phyloP scores from a whole-genome alignment of 169 alveolate genomes.

The Cryptosporidium tyzzeri region DNA sequence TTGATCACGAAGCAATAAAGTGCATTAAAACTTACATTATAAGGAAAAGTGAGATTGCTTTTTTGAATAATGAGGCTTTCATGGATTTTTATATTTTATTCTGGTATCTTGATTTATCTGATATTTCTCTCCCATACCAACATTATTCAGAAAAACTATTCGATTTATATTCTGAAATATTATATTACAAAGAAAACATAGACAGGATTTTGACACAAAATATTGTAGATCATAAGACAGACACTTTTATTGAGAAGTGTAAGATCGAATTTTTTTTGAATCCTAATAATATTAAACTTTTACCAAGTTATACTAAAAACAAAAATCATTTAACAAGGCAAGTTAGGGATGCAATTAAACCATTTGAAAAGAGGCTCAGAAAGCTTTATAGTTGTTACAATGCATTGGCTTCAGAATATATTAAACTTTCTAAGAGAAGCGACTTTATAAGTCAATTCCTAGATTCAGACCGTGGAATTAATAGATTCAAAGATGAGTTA shows the following conservation, averaged over 20 bases:
- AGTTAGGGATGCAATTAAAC: constrained; percentile 39
- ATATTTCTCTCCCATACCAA: constrained; percentile 35
- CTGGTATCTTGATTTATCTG: constrained; percentile 53
- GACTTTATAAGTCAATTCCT: not conserved
- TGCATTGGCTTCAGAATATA: constrained; percentile 26
- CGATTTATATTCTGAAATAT: constrained; percentile 26
- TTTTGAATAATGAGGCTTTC: constrained; percentile 4
- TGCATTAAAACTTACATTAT: constrained; percentile 15
- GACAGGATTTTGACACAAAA: constrained; percentile 8
- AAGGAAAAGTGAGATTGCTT: not conserved
- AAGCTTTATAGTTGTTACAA: constrained; percentile 8
- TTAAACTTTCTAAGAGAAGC: constrained; percentile 1
- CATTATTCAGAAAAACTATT: constrained; percentile 39
- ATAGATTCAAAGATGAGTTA: not conserved
- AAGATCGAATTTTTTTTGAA: constrained; percentile 10
- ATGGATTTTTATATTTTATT: constrained; percentile 27
- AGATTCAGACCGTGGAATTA: constrained; percentile 3
- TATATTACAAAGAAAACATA: constrained; percentile 20
- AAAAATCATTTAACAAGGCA: constrained; percentile 41
- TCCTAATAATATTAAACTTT: constrained; percentile 11
- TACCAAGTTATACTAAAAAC: constrained; percentile 18
- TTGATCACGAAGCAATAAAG: not conserved
- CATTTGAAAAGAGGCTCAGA: constrained; percentile 35
- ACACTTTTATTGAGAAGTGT: not conserved
- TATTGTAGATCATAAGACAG: not conserved